Base-by-base conservation (phyloP, 2,329 filamentous ascomycete species). In the Cladosporium sp. region DNA sequence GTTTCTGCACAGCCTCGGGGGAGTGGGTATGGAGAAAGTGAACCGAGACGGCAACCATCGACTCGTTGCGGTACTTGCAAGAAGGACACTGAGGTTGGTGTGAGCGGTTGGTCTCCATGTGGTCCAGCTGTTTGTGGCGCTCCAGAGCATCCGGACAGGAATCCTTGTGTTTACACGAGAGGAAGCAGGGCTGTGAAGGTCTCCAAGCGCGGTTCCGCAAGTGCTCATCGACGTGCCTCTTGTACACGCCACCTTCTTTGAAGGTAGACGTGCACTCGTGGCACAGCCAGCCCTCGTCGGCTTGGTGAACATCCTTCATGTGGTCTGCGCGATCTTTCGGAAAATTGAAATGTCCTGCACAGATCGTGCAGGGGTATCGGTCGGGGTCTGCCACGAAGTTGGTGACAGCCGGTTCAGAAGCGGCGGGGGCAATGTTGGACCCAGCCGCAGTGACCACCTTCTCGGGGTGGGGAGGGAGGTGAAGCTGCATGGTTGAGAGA, bases 21-120 rank as follows among this genome's bases (percentile, higher is more conserved):
- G 22, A 30, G 24, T 40, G 44, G 22, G n/a, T 12, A 7, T 47
- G 36, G 5, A 47, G 20, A 3, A 12, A 20, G 11, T 47, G 44
- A 17, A 40, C 17, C 2, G 44, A 47, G 7, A 39, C 36, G n/a
- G 20, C 44, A 7, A 29, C 20, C 22, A 30, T 20, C n/a, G 44
- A 47, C 17, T 40, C 44, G 36, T 47, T 47, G 34, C 4, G n/a
- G 11, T 40, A 47, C 13, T 8, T 17, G 32, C 44, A 39, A 3
- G 29, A 2, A 2, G 22, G 15, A 9, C 44, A 47, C 24, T 30
- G 22, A n/a, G 44, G 22, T 12, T 27, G 15, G 6, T 30, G 36
- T 3, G 36, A 39, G 3, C 22, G 22, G 24, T 39, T 24, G 3
- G 5, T n/a, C n/a, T n/a, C 5, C 2, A 7, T 7, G 13, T 47